phyloP scores from a whole-genome alignment of 148 eudicot species.

The Cornus suecica region DNA sequence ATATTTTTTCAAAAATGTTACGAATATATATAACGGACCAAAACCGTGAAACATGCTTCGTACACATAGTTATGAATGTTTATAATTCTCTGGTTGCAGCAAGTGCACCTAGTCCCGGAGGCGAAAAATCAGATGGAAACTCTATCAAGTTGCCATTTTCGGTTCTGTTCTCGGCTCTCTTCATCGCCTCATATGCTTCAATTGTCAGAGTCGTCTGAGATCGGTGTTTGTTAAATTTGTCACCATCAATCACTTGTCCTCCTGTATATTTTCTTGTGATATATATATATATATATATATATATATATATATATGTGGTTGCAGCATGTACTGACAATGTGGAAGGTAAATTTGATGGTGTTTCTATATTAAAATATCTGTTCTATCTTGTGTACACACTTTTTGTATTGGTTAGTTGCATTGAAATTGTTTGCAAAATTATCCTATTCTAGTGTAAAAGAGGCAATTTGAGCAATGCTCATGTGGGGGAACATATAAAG shows the following conservation, averaged over 20 bases:
- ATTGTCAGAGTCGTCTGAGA: constrained; percentile 8
- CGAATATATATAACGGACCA: too few relatives aligned
- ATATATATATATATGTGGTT: not conserved
- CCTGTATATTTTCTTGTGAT: too few relatives aligned
- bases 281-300: too few relatives aligned
- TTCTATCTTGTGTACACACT: not conserved
- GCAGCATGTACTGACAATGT: not conserved
- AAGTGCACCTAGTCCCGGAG: not conserved
- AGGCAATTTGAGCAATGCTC: not conserved
- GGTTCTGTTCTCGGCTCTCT: constrained; percentile 3
- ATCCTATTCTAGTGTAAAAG: not conserved
- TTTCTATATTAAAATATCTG: too few relatives aligned
- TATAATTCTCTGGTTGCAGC: not conserved
- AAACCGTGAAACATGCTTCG: too few relatives aligned
- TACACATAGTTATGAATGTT: not conserved
- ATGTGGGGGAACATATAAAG: not conserved
- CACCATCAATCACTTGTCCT: not conserved
- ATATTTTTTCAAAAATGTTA: too few relatives aligned
- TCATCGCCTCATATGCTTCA: constrained; percentile 3
- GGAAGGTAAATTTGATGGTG: not conserved
- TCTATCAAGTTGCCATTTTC: constrained; percentile 11
- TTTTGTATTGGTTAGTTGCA: not conserved
- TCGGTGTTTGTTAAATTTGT: not conserved
- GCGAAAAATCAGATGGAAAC: constrained; percentile 11
- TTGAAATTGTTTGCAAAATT: not conserved